phyloP scores from a whole-genome alignment of 768 basidiomycete genomes.

The Serendipita sp. region DNA sequence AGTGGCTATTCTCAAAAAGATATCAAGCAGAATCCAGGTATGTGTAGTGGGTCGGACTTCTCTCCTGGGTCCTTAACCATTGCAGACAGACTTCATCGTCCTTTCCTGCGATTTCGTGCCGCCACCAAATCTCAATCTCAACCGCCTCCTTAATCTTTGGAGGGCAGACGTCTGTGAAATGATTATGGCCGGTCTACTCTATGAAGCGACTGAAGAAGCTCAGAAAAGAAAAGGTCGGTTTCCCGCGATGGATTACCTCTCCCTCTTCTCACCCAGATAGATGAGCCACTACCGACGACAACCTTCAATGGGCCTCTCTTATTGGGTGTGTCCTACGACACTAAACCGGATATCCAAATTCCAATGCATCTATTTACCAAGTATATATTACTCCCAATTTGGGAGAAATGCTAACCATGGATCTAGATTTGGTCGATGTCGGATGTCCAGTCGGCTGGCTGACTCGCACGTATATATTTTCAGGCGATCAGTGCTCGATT shows the following conservation, averaged over 20 bases:
- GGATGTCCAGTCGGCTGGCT: constrained; percentile 48
- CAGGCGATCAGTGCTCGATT: constrained; percentile 54
- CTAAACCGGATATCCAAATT: constrained; percentile 56
- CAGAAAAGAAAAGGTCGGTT: constrained; percentile 9
- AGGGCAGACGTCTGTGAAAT: constrained; percentile 47
- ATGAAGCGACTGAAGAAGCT: constrained; percentile 12
- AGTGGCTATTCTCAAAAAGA: constrained; percentile 59
- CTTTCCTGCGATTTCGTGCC: constrained; percentile 87
- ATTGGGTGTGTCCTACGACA: constrained; percentile 45
- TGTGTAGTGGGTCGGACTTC: constrained; percentile 3
- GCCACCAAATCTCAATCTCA: constrained; percentile 54
- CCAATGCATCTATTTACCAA: constrained; percentile 58
- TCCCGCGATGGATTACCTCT: background rate
- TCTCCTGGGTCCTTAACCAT: background rate
- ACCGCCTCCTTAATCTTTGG: constrained; percentile 62
- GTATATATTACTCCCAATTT: constrained; percentile 26
- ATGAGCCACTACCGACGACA: constrained; percentile 2
- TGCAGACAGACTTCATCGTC: constrained; percentile 61
- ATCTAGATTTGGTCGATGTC: constrained; percentile 13
- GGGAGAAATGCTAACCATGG: background rate
- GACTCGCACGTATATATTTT: constrained; percentile 92
- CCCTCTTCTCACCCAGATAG: background rate
- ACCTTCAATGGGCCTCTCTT: background rate
- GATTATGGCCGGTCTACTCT: constrained; percentile 36
- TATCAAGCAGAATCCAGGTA: constrained; percentile 53